These are phyloP conservation scores for Cordyceps javanica DNA, from an alignment of 2,329 filamentous ascomycete genomes.

Conservation along the genomic window DNA sequence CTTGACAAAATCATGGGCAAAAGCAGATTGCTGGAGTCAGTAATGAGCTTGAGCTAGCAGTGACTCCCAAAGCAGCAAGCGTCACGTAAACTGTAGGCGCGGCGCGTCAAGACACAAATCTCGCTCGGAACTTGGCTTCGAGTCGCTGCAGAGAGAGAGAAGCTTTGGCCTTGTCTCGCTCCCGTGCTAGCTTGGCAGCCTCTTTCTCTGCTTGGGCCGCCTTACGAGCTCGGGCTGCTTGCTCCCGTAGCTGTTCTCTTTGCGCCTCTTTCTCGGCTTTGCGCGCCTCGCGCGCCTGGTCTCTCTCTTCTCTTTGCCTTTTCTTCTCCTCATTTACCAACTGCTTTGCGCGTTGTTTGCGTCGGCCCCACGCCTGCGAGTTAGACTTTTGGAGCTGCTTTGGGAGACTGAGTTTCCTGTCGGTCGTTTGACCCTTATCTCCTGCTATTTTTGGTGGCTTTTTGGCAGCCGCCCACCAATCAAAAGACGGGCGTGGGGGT, in stretches of 20 bases:
- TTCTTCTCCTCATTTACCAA: neutral
- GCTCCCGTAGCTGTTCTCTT: neutral
- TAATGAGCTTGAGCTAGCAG: slow-evolving; percentile 2
- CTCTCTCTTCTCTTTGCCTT: neutral
- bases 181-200: neutral
- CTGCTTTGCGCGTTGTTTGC: slow-evolving; percentile 8
- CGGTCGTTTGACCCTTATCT: neutral
- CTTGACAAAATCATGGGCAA: slow-evolving; percentile 18
- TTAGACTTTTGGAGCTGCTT: neutral
- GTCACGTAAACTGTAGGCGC: neutral
- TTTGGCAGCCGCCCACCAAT: slow-evolving; percentile 25
- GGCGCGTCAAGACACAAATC: neutral
- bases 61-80: slow-evolving; percentile 10
- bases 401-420: neutral
- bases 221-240: neutral
- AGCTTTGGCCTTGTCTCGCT: neutral
- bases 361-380: neutral
- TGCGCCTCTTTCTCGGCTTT: neutral
- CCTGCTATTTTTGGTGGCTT: slow-evolving; percentile 10
- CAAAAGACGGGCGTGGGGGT: slow-evolving; percentile 24
- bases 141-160: neutral
- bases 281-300: neutral
- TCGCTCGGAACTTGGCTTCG: neutral
- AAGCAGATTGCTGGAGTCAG: neutral
- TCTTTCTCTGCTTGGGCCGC: neutral